These are phyloP conservation scores for Alopecurus myosuroides DNA, from an alignment of 176 grass and related monocot genomes.

Conservation along the genomic window DNA sequence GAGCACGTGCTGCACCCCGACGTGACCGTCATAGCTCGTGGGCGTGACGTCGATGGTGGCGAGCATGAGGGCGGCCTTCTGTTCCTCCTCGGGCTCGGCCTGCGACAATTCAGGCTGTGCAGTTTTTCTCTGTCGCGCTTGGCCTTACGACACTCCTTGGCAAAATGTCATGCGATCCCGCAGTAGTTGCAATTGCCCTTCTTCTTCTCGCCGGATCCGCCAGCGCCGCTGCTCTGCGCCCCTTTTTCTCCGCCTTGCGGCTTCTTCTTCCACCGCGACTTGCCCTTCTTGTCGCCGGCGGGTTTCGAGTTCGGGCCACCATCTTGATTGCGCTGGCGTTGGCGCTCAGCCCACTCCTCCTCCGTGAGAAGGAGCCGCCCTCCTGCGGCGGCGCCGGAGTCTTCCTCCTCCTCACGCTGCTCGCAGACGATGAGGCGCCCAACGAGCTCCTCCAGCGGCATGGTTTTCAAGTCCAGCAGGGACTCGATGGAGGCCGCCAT, in stretches of 20 bases:
- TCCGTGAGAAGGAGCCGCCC: background rate
- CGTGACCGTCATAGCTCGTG: rapidly evolving
- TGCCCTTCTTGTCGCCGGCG: no score
- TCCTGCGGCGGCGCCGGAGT: rapidly evolving
- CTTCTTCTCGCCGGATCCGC: background rate
- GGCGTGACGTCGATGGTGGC: background rate
- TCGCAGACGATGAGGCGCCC: background rate
- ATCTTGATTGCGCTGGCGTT: background rate
- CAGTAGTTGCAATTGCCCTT: background rate
- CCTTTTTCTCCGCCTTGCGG: no score
- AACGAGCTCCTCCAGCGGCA: background rate
- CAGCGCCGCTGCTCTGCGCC: no score
- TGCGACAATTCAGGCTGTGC: background rate
- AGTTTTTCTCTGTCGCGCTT: background rate
- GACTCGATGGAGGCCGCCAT: background rate
- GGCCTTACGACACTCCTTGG: background rate
- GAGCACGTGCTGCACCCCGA: background rate
- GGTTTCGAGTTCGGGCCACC: no score
- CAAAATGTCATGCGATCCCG: background rate
- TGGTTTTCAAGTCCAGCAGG: background rate
- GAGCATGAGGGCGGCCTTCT: background rate
- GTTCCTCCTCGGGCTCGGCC: background rate
- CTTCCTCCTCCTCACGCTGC: background rate
- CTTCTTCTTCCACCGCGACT: background rate
- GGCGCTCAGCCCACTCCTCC: background rate